phyloP scores from a whole-genome alignment of 2,329 filamentous ascomycete species.

The Neospermospora avenae region DNA sequence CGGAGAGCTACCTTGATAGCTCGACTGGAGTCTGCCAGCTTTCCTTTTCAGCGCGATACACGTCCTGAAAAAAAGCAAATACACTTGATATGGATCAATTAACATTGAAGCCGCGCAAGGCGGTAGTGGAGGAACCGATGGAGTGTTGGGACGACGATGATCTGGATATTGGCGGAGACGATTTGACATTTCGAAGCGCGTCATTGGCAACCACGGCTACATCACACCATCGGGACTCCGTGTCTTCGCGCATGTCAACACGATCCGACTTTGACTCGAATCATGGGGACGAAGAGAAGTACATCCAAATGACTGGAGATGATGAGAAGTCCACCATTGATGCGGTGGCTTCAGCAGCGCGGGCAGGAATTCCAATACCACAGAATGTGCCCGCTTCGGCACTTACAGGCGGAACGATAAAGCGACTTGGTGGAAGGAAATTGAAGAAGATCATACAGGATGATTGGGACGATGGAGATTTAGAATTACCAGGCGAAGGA shows the following conservation, averaged over 20 bases:
- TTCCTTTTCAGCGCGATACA: constrained; percentile 1
- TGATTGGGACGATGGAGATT: constrained; percentile 76
- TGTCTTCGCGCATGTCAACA: constrained; percentile 78
- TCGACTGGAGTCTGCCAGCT: neutral
- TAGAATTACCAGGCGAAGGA: constrained; percentile 63
- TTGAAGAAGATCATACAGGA: constrained; percentile 71
- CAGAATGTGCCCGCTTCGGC: constrained; percentile 84
- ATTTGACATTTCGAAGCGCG: constrained; percentile 55
- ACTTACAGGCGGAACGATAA: constrained; percentile 88
- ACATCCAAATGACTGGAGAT: constrained; percentile 78
- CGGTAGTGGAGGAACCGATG: constrained; percentile 53
- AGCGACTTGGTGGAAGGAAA: constrained; percentile 75
- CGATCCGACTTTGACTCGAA: constrained; percentile 78
- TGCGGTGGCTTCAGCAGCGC: constrained; percentile 82
- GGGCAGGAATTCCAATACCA: constrained; percentile 88
- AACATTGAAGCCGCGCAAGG: constrained; percentile 33
- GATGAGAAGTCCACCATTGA: constrained; percentile 81
- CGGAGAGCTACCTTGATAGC: constrained; percentile 13
- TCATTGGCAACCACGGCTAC: constrained; percentile 42
- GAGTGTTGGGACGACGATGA: constrained; percentile 81
- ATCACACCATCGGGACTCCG: constrained; percentile 65
- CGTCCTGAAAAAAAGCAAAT: neutral
- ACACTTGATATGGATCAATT: constrained; percentile 31
- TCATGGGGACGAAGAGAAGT: constrained; percentile 80
- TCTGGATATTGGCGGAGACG: constrained; percentile 66